Percentiles rank a stretch among this genome's conserved stretches.
Conservation (phyloP, 2,329 filamentous ascomycete genomes). For the Fusarium sp. region DNA sequence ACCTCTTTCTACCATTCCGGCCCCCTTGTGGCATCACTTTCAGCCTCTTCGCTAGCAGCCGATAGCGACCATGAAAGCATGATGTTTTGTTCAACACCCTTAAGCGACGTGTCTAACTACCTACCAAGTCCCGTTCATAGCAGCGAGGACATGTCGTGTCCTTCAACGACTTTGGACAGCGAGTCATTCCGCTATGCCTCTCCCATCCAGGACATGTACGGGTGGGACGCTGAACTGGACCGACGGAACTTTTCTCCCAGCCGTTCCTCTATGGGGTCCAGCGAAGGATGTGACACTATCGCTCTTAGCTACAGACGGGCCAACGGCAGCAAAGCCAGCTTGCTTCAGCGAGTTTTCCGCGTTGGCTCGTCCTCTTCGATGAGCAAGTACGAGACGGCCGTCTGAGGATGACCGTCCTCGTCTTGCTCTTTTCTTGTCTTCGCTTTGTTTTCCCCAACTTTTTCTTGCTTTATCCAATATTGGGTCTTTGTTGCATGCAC, state of each 20-base stretch:
- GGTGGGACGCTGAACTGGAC: conserved; percentile 62
- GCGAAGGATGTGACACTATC: conserved; percentile 27
- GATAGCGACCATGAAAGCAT: not conserved
- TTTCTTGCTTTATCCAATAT: conserved; percentile 9
- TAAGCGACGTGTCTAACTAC: conserved; percentile 53
- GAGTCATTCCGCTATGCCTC: conserved; percentile 30
- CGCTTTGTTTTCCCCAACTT: not conserved
- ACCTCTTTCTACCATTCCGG: conserved; percentile 2
- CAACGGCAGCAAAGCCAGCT: conserved; percentile 38
- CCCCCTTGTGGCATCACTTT: conserved; percentile 6
- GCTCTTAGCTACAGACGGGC: conserved; percentile 37
- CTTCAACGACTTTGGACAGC: conserved; percentile 19
- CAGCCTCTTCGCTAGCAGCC: conserved; percentile 13
- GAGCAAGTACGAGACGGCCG: conserved; percentile 22
- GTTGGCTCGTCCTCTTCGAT: conserved; percentile 36
- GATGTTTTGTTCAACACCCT: not conserved
- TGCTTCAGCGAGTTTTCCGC: conserved; percentile 41
- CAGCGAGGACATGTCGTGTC: conserved; percentile 20
- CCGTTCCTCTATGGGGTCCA: conserved; percentile 14
- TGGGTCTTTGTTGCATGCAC: conserved; percentile 27
- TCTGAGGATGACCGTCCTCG: not conserved
- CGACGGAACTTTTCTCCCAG: conserved; percentile 22
- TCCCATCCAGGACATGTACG: conserved; percentile 55
- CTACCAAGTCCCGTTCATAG: conserved; percentile 47
- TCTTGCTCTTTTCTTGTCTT: not conserved